phyloP scores from a whole-genome alignment of 768 basidiomycete genomes.

The Trametes cingulata region DNA sequence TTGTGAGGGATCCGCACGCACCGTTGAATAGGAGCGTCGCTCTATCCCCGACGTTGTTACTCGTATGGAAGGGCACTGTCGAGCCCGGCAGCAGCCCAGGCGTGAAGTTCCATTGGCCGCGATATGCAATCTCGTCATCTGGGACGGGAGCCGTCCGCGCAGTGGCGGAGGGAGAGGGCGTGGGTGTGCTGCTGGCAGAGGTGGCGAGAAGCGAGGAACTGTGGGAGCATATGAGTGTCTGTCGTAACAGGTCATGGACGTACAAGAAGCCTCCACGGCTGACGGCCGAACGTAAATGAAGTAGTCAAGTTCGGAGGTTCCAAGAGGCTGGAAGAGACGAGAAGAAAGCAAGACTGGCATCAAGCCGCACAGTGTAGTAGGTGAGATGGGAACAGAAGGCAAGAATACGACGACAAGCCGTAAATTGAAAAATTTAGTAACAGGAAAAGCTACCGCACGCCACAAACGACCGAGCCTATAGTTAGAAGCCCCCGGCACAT shows the following conservation, averaged over 20 bases:
- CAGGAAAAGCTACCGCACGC: not conserved
- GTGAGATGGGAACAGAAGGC: not conserved
- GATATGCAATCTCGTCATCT: constrained; percentile 50
- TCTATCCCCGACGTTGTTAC: constrained; percentile 46
- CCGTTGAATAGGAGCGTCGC: constrained; percentile 49
- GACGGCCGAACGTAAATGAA: not conserved
- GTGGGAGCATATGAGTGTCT: not conserved
- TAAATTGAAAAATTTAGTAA: not conserved
- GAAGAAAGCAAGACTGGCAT: not conserved
- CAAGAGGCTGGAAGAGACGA: not conserved
- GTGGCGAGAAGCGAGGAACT: constrained; percentile 2
- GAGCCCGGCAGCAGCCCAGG: constrained; percentile 26
- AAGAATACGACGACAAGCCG: not conserved
- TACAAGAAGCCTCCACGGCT: not conserved
- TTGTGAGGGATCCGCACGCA: constrained; percentile 30
- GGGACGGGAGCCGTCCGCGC: constrained; percentile 37
- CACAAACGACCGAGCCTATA: not conserved
- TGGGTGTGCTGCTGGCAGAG: not conserved
- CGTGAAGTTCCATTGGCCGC: constrained; percentile 53
- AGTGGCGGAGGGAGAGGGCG: constrained; percentile 33
- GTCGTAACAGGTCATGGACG: too few relatives aligned
- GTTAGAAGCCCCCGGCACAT: not conserved
- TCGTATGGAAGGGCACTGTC: constrained; percentile 31
- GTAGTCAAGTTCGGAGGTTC: not conserved
- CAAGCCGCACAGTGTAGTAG: not conserved